Percentiles rank a stretch among this genome's conserved stretches.
Conservation (phyloP, 2,329 filamentous ascomycete genomes). For the Akanthomyces muscarius region DNA sequence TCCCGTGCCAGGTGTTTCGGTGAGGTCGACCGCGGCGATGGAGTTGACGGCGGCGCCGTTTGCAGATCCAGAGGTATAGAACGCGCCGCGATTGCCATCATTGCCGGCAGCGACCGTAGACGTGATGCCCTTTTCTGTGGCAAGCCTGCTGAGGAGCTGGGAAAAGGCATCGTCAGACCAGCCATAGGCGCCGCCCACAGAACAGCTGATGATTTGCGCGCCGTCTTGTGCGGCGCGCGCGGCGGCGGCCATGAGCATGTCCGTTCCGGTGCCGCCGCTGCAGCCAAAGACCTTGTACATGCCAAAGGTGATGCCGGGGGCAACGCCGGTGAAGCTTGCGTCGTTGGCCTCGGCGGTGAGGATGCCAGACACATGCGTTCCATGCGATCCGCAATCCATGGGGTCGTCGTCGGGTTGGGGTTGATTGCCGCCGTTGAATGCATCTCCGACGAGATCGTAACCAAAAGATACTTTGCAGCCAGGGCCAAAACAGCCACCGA, state of each 20-base stretch:
- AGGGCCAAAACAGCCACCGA: constrained; percentile 49
- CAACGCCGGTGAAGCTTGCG: constrained; percentile 37
- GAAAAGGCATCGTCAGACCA: constrained; percentile 27
- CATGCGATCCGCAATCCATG: constrained; percentile 39
- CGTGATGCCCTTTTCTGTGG: constrained; percentile 19
- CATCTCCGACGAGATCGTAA: constrained; percentile 44
- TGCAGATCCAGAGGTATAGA: constrained; percentile 18
- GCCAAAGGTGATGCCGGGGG: constrained; percentile 38
- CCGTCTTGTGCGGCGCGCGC: constrained; percentile 41
- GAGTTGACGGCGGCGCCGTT: constrained; percentile 18
- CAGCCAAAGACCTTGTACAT: constrained; percentile 39
- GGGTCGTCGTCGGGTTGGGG: constrained; percentile 39
- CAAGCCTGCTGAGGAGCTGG: background rate
- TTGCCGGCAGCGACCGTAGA: constrained; percentile 24
- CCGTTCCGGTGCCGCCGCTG: constrained; percentile 31
- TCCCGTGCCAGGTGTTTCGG: constrained; percentile 45
- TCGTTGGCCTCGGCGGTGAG: constrained; percentile 40
- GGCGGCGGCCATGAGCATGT: constrained; percentile 40
- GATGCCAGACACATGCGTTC: constrained; percentile 44
- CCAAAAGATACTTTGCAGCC: constrained; percentile 46
- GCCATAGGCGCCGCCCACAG: constrained; percentile 25
- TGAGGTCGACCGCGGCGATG: constrained; percentile 20
- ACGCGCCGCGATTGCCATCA: constrained; percentile 25
- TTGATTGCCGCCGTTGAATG: constrained; percentile 23
- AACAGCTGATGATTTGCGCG: constrained; percentile 31